Conservation (phyloP, 2,329 filamentous ascomycete genomes). For the Aspergillus neoniger region DNA sequence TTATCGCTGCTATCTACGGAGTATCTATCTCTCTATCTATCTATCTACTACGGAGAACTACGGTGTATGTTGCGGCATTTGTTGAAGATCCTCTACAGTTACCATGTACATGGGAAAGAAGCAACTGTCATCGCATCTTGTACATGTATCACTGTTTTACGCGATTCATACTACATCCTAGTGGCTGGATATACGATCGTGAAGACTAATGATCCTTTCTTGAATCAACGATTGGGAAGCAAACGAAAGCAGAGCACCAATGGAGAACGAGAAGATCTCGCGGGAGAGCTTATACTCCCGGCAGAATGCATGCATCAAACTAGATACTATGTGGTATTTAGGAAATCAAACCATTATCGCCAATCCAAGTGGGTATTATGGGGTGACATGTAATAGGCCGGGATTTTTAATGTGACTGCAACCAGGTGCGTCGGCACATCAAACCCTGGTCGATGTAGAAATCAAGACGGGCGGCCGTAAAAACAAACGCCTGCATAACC, state of each 20-base stretch:
- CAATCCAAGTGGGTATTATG: not conserved
- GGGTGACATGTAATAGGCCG: not conserved
- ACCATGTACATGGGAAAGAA: too few species aligned
- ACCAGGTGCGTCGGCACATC: not conserved
- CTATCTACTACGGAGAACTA: not conserved
- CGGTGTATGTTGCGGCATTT: too few species aligned
- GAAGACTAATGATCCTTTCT: not conserved
- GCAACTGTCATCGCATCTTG: too few species aligned
- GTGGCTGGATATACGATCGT: too few species aligned
- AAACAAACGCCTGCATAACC: slow-evolving; percentile 27
- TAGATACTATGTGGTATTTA: not conserved
- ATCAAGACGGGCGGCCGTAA: slow-evolving; percentile 19
- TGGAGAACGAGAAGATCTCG: not conserved
- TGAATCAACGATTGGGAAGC: not conserved
- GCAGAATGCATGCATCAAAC: not conserved
- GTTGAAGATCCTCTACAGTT: too few species aligned
- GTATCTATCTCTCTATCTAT: not conserved
- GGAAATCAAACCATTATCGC: not conserved
- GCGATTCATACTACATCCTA: too few species aligned
- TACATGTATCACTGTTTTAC: too few species aligned
- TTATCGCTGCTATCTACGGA: not conserved
- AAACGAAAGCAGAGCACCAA: not conserved
- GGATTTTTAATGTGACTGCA: not conserved
- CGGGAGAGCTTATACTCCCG: not conserved
- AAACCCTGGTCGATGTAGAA: not conserved